Conservation (phyloP, 441 rosid species). For the Pelargonium myrrhifolium region DNA sequence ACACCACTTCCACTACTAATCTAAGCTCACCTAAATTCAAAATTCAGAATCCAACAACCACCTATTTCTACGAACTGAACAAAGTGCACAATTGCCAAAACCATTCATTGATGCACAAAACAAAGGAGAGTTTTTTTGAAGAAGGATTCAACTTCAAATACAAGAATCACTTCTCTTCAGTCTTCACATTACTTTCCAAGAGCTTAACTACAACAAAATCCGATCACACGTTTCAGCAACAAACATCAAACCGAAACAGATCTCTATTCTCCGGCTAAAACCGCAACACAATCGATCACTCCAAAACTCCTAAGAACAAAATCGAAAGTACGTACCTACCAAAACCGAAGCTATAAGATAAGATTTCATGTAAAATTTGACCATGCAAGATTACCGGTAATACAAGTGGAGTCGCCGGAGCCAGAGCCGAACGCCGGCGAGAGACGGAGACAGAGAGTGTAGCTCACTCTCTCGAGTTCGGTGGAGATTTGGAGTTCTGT, state of each 20-base stretch:
- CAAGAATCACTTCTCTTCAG: neutral
- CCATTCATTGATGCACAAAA: too few relatives aligned
- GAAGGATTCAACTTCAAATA: neutral
- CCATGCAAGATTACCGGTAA: neutral
- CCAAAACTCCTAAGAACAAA: neutral
- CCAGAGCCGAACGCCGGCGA: neutral
- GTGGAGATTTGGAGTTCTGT: neutral
- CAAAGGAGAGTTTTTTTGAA: neutral
- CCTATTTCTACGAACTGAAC: too few relatives aligned
- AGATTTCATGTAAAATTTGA: neutral
- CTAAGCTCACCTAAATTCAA: neutral
- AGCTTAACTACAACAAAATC: neutral
- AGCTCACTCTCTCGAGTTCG: neutral
- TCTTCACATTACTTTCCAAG: too few relatives aligned
- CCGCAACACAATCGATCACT: neutral
- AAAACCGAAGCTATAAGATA: neutral
- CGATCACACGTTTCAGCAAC: neutral
- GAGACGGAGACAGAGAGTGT: neutral
- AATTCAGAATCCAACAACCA: neutral
- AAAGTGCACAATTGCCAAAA: too few relatives aligned
- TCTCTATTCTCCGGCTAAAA: constrained; percentile 1
- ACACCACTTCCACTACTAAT: neutral
- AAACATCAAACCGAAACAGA: neutral
- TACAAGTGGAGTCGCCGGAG: neutral
- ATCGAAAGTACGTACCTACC: neutral